Percentiles rank a stretch among this genome's conserved stretches.
These are phyloP conservation scores for Candida khao-thaluensis DNA, from an alignment of 805 yeast genomes.

Conservation along the genomic window DNA sequence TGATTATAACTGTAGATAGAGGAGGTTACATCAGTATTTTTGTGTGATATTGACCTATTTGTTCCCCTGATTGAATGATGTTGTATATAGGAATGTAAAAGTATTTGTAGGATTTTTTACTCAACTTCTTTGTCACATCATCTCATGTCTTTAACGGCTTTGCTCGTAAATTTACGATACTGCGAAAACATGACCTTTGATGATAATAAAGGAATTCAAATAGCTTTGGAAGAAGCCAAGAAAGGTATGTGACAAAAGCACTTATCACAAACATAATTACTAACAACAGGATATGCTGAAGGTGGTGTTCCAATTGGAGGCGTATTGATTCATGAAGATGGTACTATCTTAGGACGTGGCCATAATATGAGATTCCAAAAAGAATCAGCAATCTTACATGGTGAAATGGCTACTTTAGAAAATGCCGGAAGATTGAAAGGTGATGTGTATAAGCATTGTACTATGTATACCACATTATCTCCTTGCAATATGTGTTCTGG, in stretches of 20 bases:
- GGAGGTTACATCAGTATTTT: constrained; percentile 49
- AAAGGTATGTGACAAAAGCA: constrained; percentile 39
- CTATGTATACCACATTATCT: constrained; percentile 87
- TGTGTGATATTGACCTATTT: too few species aligned
- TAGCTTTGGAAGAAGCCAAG: constrained; percentile 72
- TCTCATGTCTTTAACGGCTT: too few species aligned
- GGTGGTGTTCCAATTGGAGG: constrained; percentile 95
- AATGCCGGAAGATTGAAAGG: constrained; percentile 89
- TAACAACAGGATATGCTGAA: constrained; percentile 56
- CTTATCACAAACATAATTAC: constrained; percentile 1
- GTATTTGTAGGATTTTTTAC: too few species aligned
- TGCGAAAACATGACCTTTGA: constrained; percentile 45
- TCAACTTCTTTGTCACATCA: too few species aligned
- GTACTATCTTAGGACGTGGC: constrained; percentile 80
- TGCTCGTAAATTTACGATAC: constrained; percentile 2
- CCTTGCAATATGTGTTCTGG: constrained; percentile 98
- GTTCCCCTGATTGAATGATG: too few species aligned
- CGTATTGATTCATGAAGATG: constrained; percentile 69
- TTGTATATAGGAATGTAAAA: too few species aligned
- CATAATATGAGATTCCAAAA: constrained; percentile 90
- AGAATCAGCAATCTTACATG: constrained; percentile 81
- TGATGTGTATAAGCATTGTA: constrained; percentile 73
- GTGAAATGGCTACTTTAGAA: constrained; percentile 87
- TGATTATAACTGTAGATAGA: constrained; percentile 66
- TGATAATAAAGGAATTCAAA: constrained; percentile 63